Percentiles rank a stretch among this genome's conserved stretches.
Conservation (phyloP, 345 rosid genomes). For the Cardiospermum halicacabum region DNA sequence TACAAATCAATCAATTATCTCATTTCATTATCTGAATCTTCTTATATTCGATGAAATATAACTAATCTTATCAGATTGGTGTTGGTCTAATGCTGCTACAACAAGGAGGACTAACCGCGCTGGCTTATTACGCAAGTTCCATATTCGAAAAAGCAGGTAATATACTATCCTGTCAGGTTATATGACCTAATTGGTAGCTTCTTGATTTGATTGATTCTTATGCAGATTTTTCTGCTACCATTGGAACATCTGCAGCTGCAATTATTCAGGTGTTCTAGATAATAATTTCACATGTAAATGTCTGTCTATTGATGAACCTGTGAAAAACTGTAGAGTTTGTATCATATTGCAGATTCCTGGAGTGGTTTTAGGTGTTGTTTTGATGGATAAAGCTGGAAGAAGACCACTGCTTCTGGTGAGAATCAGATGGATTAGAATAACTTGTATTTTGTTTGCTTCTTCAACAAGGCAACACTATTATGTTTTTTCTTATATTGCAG, state of each 20-base stretch:
- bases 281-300: neutral
- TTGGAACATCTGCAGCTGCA: conserved; percentile 29
- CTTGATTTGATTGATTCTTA: too few species aligned
- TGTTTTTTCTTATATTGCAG: conserved; percentile 21
- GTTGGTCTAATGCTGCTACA: conserved; percentile 38
- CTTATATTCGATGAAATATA: neutral
- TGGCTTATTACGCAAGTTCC: conserved; percentile 28
- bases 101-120: conserved; percentile 36
- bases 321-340: neutral
- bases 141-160: conserved; percentile 40
- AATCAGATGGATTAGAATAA: neutral
- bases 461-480: neutral
- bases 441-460: neutral
- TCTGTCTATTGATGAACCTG: neutral
- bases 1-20: neutral
- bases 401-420: conserved; percentile 42
- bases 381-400: conserved; percentile 48
- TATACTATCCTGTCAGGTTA: too few species aligned
- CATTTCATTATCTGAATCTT: neutral
- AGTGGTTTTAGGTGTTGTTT: conserved; percentile 18
- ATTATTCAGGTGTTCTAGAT: conserved; percentile 28
- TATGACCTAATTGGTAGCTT: too few species aligned
- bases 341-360: conserved; percentile 26
- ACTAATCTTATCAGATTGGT: conserved; percentile 34
- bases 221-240: conserved; percentile 28